Evolutionary conservation across 2,329 filamentous ascomycete genomes (phyloP).

Genomic region (Apiospora rasikravindrae): DNA sequence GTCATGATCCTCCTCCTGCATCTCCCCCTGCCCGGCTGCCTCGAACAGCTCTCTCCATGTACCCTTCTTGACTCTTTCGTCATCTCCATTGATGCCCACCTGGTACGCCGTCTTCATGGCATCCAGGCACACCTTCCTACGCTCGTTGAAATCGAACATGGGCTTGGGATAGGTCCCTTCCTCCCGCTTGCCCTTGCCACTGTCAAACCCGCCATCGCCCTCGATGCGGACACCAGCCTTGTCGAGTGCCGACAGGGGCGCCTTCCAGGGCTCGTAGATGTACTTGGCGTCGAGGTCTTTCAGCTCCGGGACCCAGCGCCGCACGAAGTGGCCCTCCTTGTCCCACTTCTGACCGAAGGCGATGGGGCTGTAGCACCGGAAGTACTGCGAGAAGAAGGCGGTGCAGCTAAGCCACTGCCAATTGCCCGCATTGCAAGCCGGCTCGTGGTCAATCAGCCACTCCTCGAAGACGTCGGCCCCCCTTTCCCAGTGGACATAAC

Average conservation of each 20-base stretch:
- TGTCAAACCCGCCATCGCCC: conserved; percentile 49
- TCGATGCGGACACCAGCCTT: conserved; percentile 66
- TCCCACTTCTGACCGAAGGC: conserved; percentile 81
- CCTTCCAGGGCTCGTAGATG: conserved; percentile 83
- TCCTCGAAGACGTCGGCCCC: conserved; percentile 81
- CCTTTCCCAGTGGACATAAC: conserved; percentile 80
- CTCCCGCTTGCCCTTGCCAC: conserved; percentile 44
- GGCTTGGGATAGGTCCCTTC: conserved; percentile 70
- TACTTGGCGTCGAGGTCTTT: conserved; percentile 66
- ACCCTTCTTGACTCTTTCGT: conserved; percentile 66
- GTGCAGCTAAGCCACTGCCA: conserved; percentile 82
- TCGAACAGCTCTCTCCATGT: conserved; percentile 56
- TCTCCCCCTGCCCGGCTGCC: conserved; percentile 43
- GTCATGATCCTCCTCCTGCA: conserved; percentile 39
- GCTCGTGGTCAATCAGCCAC: conserved; percentile 75
- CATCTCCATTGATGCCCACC: conserved; percentile 67
- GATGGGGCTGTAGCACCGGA: conserved; percentile 71
- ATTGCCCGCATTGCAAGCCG: conserved; percentile 75
- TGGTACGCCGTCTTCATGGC: conserved; percentile 75
- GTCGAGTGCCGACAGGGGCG: conserved; percentile 70
- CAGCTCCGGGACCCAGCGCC: conserved; percentile 71
- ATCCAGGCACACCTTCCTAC: conserved; percentile 66
- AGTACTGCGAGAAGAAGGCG: conserved; percentile 77
- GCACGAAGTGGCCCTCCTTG: conserved; percentile 67
- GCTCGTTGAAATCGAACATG: conserved; percentile 76